Evolutionary conservation across 345 rosid species (phyloP).

Genomic region (Draba incana): DNA sequence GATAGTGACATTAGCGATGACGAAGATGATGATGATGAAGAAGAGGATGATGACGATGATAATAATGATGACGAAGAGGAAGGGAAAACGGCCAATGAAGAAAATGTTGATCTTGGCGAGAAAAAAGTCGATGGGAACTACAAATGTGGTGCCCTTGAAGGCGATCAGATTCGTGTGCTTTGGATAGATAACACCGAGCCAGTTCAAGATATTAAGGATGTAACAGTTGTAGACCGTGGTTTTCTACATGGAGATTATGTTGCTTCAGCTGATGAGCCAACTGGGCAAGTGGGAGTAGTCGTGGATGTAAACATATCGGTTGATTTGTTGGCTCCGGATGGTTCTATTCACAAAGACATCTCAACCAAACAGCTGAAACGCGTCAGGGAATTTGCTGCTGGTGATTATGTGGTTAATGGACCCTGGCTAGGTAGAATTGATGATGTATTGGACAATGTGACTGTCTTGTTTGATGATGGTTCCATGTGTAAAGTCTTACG

Average conservation of each 20-base stretch:
- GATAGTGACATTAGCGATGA: constrained; percentile 70
- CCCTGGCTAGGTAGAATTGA: constrained; percentile 96
- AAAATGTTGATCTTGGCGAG: constrained; percentile 38
- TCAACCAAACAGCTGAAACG: constrained; percentile 78
- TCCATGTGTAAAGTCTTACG: constrained; percentile 83
- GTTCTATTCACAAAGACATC: constrained; percentile 61
- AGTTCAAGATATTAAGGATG: constrained; percentile 60
- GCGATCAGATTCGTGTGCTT: constrained; percentile 83
- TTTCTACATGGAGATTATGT: constrained; percentile 92
- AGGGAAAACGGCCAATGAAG: constrained; percentile 36
- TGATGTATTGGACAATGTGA: constrained; percentile 92
- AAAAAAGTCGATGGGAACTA: constrained; percentile 40
- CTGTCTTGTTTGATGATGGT: constrained; percentile 94
- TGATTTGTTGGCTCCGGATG: constrained; percentile 74
- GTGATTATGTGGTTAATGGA: constrained; percentile 88
- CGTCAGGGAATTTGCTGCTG: constrained; percentile 80
- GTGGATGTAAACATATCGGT: constrained; percentile 74
- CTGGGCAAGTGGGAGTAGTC: constrained; percentile 91
- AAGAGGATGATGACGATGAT: constrained; percentile 44
- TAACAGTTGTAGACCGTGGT: constrained; percentile 81
- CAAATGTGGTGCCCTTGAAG: constrained; percentile 63
- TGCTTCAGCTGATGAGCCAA: constrained; percentile 77
- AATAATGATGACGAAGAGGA: constrained; percentile 40
- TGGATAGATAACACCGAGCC: constrained; percentile 85
- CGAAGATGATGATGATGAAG: constrained; percentile 50